Base-by-base conservation (phyloP, 371 early-diverging fungal species). In the Rhizopus microsporus region DNA sequence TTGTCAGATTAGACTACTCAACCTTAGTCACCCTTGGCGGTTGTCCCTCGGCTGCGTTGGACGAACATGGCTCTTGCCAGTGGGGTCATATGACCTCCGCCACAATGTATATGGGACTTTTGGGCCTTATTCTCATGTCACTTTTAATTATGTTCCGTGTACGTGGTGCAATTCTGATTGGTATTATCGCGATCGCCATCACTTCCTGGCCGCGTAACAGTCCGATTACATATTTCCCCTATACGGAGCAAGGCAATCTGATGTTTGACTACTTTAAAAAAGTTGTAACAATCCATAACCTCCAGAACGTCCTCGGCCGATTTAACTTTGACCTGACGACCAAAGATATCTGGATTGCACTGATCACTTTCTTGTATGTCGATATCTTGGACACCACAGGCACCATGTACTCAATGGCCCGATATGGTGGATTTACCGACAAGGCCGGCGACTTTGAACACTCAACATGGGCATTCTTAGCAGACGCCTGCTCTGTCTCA, bases 381-480 rank as follows among this genome's bases (percentile, higher is more conserved):
- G 92, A 92, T 65, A 87, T 92, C 48, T 70, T 92, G 65, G 91
- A 91, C 63, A 84, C 88, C 53, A 91, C 91, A 3, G 90, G 90
- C 15, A 89, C 88, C 9, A 67, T 92, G 77, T 90, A 86, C 54
- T 87, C 89, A 7, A 88, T 91, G 86, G 89, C 88, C n/a, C 77
- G 78, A 47, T 92, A 90, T 69, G 90, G 85, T 66, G 91, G 90
- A n/a, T 87, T 85, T 67, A 84, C 83, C 65, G 80, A 89, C 58
- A 78, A 77, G 59, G 78, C 80, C 10, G 91, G 90, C 51, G 88
- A 90, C 57, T 89, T 91, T 71, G 89, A 89, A 53, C 88, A 89
- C 23, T 87, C 89, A 4, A 81, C 83, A 5, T 60, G 72, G 29
- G 93, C 91, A 16, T 91, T 91, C 66, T 62, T 91, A 56, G 72